Evolutionary conservation across 108 stramenopile genomes (phyloP), one percentile per base, ranked within the genome.

Genomic region (Epithemia pelagica): DNA sequence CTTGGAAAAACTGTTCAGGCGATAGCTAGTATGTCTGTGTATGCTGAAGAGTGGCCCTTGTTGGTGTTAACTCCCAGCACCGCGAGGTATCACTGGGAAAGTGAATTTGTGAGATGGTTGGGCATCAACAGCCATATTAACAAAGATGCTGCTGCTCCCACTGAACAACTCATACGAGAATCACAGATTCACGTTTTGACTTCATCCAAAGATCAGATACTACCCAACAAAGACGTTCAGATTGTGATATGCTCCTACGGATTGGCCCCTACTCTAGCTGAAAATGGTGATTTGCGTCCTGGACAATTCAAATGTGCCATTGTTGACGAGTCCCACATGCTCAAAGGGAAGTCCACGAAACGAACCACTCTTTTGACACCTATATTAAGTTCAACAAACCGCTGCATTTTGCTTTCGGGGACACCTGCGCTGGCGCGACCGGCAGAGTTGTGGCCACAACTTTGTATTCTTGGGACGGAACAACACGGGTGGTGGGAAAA

Each of bases 361-460:
- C 79, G 98, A 51, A 97, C 96, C 0, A 77, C 71, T 33, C 61
- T 61, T 19, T 68, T 97, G 19, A 59, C 92, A 18, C 96, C 97
- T 0, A 32, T 99, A 15, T 69, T 98, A 21, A 76, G 80, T 21
- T 70, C 70, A 24, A 90, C 97, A 3, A 69, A 73, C 18, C 71
- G 96, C 25, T 87, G 91, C 62, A 52, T 98, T 1, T 65, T 99
- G 63, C 80, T 99, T 18, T 91, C 91, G 5, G 99, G 99, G 22
- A 99, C 99, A 8, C 99, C 99, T 0, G 97, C 97, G 7, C 68
- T 99, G n/a, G 85, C 96, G 1, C 73, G 87, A 5, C 99, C 99
- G 10, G 67, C 82, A 27, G 99, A 99, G 68, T 69, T 99, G 26
- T 98, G 85, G 84, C 94, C 96, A 5, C 97, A 98, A 69, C 61